Evolutionary conservation across 768 basidiomycete genomes (phyloP).

Genomic region (Solioccasus polychromus): DNA sequence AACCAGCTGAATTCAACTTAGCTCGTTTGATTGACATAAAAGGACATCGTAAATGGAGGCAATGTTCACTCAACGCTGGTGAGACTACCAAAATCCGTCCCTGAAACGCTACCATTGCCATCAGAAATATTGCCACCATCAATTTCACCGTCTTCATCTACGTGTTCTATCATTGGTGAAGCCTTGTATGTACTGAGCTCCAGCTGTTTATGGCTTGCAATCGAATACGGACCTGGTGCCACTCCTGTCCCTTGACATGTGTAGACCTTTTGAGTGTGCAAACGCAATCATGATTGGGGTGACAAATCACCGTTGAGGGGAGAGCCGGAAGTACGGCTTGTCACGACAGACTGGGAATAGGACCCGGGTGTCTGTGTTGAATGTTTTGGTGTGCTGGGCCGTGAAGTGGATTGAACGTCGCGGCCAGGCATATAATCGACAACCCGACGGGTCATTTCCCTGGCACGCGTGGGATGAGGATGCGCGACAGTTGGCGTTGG

Average conservation of each 20-base stretch:
- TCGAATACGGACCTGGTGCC: conserved; percentile 19
- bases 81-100: conserved; percentile 45
- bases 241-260: conserved; percentile 32
- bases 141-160: conserved; percentile 18
- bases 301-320: conserved; percentile 50
- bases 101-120: conserved; percentile 38
- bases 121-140: conserved; percentile 35
- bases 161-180: conserved; percentile 10
- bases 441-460: conserved; percentile 17
- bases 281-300: conserved; percentile 37
- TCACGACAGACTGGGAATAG: conserved; percentile 30
- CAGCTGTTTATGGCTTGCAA: conserved; percentile 19
- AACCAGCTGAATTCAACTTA: no score
- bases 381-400: conserved; percentile 27
- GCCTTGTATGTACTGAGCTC: conserved; percentile 20
- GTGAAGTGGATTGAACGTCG: conserved; percentile 22
- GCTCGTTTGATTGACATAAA: no score
- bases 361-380: conserved; percentile 26
- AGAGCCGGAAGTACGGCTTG: conserved; percentile 35
- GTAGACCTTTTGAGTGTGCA: conserved; percentile 34
- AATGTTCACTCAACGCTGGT: conserved; percentile 53
- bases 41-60: conserved; percentile 3
- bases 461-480: conserved; percentile 27
- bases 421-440: conserved; percentile 9
- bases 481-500: conserved; percentile 22